Conservation (phyloP, 2,329 filamentous ascomycete species). For the Fusarium transvaalense region DNA sequence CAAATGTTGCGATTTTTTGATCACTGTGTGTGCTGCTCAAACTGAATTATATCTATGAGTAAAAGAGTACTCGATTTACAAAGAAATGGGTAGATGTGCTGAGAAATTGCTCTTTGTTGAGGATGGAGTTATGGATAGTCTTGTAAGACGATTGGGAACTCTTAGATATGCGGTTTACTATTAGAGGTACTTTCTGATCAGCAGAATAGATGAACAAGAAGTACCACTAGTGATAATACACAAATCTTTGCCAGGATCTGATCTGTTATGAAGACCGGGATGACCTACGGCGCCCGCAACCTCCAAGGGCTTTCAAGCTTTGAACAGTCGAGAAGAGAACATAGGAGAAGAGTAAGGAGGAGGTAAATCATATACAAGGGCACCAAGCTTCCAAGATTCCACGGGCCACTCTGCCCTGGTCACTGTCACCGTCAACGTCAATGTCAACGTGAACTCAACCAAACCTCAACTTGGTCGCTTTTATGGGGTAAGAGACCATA, state of each 20-base stretch:
- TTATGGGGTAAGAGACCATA: accelerated
- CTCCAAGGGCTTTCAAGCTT: too few relatives aligned
- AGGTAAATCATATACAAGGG: not conserved
- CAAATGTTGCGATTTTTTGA: not conserved
- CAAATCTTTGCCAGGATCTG: not conserved
- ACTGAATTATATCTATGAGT: accelerated
- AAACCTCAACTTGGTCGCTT: not conserved
- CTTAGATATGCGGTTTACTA: not conserved
- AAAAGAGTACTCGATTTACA: not conserved
- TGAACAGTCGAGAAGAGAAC: too few relatives aligned
- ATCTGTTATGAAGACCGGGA: too few relatives aligned
- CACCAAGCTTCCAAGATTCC: too few relatives aligned
- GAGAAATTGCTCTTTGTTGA: not conserved
- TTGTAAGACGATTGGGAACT: not conserved
- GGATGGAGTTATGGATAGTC: not conserved
- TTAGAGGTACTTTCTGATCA: not conserved
- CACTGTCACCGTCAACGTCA: too few relatives aligned
- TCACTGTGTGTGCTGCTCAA: not conserved
- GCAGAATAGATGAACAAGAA: accelerated
- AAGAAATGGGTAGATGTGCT: not conserved
- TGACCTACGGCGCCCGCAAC: too few relatives aligned
- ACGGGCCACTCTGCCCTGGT: not conserved
- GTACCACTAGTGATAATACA: accelerated
- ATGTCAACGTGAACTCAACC: too few relatives aligned
- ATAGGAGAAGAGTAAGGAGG: too few relatives aligned